These are phyloP conservation scores for Leucocoprinus leucothites DNA, from an alignment of 768 basidiomycete species.

Conservation along the genomic window DNA sequence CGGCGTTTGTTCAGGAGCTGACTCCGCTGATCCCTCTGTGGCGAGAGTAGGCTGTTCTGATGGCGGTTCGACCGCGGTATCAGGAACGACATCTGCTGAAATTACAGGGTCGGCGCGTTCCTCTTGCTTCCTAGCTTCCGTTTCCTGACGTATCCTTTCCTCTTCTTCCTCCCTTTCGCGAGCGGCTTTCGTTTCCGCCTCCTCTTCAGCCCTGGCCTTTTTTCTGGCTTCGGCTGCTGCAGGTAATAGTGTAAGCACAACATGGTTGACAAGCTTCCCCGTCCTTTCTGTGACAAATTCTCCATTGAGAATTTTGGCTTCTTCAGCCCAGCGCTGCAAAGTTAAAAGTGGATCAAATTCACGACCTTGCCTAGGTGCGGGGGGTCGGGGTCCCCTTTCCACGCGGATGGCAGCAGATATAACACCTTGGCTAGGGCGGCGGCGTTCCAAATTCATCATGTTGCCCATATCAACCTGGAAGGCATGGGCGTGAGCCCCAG, in stretches of 20 bases:
- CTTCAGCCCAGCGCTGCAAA: slow-evolving; percentile 85
- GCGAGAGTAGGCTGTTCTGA: neutral
- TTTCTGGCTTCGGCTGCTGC: slow-evolving; percentile 68
- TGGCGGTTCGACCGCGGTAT: neutral
- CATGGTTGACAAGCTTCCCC: slow-evolving; percentile 65
- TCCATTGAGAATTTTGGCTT: slow-evolving; percentile 78
- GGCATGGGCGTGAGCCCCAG: slow-evolving; percentile 63
- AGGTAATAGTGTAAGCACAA: slow-evolving; percentile 73
- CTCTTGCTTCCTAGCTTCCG: slow-evolving; percentile 30
- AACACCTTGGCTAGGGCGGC: slow-evolving; percentile 45
- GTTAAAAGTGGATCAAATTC: slow-evolving; percentile 81
- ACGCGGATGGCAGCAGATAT: slow-evolving; percentile 59
- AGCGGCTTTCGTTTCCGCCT: slow-evolving; percentile 39
- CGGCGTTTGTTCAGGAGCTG: slow-evolving; percentile 1
- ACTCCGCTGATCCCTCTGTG: slow-evolving; percentile 5
- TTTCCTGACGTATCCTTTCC: slow-evolving; percentile 29
- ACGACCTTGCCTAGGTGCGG: slow-evolving; percentile 44
- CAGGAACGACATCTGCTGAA: slow-evolving; percentile 9
- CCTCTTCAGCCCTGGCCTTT: slow-evolving; percentile 55
- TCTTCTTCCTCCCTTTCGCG: slow-evolving; percentile 28
- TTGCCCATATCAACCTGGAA: slow-evolving; percentile 78
- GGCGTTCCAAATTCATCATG: slow-evolving; percentile 57
- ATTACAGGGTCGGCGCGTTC: slow-evolving; percentile 27
- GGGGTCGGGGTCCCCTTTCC: slow-evolving; percentile 47
- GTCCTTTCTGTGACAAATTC: slow-evolving; percentile 68